Conservation (phyloP, 495 filamentous ascomycete genomes). For the Penicillium maclennaniae region DNA sequence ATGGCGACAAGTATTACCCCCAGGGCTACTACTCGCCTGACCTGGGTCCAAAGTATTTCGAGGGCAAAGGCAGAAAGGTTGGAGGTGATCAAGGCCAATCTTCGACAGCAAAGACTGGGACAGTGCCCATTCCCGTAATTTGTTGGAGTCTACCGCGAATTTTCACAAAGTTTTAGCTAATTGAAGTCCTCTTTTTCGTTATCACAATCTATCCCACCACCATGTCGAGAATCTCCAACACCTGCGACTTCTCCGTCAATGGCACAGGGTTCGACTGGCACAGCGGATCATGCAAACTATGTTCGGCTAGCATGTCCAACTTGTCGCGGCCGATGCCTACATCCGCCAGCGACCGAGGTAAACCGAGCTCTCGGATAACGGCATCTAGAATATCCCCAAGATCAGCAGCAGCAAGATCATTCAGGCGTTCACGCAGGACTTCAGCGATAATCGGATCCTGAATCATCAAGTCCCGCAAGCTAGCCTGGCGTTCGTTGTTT, state of each 20-base stretch:
- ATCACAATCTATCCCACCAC: not conserved
- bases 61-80: constrained; percentile 50
- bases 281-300: constrained; percentile 5
- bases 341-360: not conserved
- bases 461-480: not conserved
- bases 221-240: constrained; percentile 1
- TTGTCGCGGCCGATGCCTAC: constrained; percentile 1
- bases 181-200: not conserved
- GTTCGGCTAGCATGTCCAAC: not conserved
- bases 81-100: constrained; percentile 32
- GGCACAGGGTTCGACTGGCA: constrained; percentile 1
- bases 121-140: constrained; percentile 47
- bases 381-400: not conserved
- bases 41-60: constrained; percentile 54
- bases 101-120: constrained; percentile 31
- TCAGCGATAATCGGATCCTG: not conserved
- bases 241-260: constrained; percentile 1
- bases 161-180: not conserved
- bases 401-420: not conserved
- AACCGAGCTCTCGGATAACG: not conserved
- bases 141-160: not conserved
- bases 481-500: not conserved
- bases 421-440: not conserved
- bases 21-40: constrained; percentile 56
- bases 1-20: constrained; percentile 53